Conservation (phyloP, 345 rosid genomes). For the Eucalyptus pumila region DNA sequence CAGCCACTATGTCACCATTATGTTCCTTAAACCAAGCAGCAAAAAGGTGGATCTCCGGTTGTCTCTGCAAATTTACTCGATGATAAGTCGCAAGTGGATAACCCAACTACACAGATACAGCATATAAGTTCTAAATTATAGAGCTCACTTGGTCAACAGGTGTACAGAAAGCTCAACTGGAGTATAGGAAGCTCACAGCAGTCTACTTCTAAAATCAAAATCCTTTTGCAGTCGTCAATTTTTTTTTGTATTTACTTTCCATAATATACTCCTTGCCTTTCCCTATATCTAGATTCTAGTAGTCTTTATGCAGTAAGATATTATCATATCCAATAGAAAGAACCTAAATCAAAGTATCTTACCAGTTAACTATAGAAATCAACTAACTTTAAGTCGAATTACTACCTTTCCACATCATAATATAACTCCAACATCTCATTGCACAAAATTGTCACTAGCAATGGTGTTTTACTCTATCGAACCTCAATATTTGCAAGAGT, state of each 20-base stretch:
- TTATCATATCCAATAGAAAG: background rate
- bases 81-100: background rate
- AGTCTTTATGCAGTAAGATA: background rate
- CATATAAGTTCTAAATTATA: background rate
- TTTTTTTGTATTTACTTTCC: background rate
- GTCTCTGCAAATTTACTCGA: constrained; percentile 38
- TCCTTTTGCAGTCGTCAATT: background rate
- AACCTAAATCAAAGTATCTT: background rate
- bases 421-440: background rate
- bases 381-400: background rate
- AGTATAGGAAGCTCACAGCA: background rate
- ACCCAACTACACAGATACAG: background rate
- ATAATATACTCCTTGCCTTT: background rate
- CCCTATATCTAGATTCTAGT: background rate
- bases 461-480: background rate
- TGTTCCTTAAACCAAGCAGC: constrained; percentile 87
- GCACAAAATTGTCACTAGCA: background rate
- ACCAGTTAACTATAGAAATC: background rate
- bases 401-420: background rate
- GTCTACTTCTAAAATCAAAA: background rate
- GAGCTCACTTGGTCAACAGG: background rate
- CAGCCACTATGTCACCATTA: constrained; percentile 69
- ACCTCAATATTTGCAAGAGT: background rate
- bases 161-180: background rate
- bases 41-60: constrained; percentile 89